Base-by-base conservation (phyloP, 495 filamentous ascomycete genomes). In the Terfezia claveryi region DNA sequence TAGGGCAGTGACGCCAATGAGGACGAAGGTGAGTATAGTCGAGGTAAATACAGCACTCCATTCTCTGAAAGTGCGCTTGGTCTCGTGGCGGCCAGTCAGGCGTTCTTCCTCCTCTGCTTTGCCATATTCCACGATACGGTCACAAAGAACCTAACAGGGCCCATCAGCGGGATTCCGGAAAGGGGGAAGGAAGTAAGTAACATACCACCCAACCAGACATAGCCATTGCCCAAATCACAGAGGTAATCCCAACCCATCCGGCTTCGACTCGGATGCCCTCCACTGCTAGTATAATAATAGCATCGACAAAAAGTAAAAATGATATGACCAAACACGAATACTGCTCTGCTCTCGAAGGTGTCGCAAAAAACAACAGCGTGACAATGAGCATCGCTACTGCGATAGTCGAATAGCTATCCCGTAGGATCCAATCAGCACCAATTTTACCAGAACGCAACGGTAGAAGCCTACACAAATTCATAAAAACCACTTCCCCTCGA, bases 51-150 rank as follows among this genome's bases (percentile, higher is more conserved):
- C 83, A 50, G 80, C 83, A 27, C 76, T 64, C 91, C 91, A 95
- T 68, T 95, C 84, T 10, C 73, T 67, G 32, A 94, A 62, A 0
- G 85, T 83, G 11, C 88, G 80, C 20, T 87, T 79, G 10, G 80
- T 87, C 68, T 95, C 89, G 14, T 77, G 73, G n/a, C 87, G 80
- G 32, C 91, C 91, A 0, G 91, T 98, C 11, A 98, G 71, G 14
- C 91, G 76, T 61, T 92, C 81, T 67, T 98, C 91, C 63, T 98
- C 91, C 58, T 94, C 84, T 0, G 70, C 71, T 67, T 95, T 95
- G 23, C 89, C 91, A 80, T 86, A 92, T 53, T 80, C 74, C 12
- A 98, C 91, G 8, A 83, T 73, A n/a, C 81, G 71, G 64, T 80
- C 80, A 52, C 59, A 64, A 9, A 65, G 55, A 7, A 65, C 55